Evolutionary conservation across 192 early-diverging fungal species (phyloP), one percentile per base, ranked within the genome.

Genomic region (Coemansia furcata): DNA sequence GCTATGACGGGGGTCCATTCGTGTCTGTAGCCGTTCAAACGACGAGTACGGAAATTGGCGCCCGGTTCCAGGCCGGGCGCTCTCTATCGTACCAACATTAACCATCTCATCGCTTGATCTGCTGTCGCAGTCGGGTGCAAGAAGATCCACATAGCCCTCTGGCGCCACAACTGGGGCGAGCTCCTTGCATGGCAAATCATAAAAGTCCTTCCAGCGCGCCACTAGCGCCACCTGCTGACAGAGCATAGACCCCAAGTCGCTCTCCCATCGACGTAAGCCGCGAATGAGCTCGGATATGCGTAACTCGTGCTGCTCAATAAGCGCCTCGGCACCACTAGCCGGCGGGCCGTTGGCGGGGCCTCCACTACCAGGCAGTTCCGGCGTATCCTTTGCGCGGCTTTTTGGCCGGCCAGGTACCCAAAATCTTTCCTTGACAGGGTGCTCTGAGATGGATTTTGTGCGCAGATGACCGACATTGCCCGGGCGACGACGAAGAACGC

Each of bases 271-370:
- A 14, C 74, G 69, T 57, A 81, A 58, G 9, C 67, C 61, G 0
- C 65, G 70, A 12, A 69, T 71, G 15, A 81, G 69, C 61, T 71
- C 79, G 1, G 79, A 62, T 50, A 81, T 57, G 10, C 73, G 66
- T 14, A 65, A 8, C 54, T 81, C 79, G 50, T 81, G 79, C 74
- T 76, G 78, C 73, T 76, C 73, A 33, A 81, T 62, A 12, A 81
- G 78, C 9, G 73, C 70, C 49, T 75, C 78, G 6, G 67, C 61
- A 12, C 69, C 78, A 40, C 60, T 75, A 11, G 73, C 36, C 2
- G 70, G 73, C 6, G 69, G 50, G 3, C 66, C 21, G 32, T 42
- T 55, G 36, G 30, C 44, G 35, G 36, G 26, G 11, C 29, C 15
- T 32, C 42, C 61, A 14, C 46, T 26, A 26, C 37, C 54, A 23